Evolutionary conservation across 2,329 filamentous ascomycete genomes (phyloP).

Genomic region (Juglanconis oblonga): DNA sequence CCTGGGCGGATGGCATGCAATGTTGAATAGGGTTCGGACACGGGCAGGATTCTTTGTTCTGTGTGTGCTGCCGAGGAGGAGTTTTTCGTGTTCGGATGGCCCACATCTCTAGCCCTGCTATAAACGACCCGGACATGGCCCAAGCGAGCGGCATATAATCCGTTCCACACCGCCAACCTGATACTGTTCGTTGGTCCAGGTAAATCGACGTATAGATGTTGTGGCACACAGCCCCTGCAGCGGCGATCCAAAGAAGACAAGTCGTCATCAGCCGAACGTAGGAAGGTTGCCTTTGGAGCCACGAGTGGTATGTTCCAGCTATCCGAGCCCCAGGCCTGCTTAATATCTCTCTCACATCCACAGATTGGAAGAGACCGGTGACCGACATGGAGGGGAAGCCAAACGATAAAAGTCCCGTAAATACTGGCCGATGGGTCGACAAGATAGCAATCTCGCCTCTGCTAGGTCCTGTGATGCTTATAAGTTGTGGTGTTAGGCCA

Average conservation of each 20-base stretch:
- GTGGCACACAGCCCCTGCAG: neutral
- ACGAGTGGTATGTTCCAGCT: neutral
- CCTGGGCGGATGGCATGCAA: too few species aligned
- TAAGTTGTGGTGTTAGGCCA: neutral
- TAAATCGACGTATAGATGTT: conserved; percentile 5
- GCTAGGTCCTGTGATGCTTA: neutral
- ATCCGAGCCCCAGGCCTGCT: neutral
- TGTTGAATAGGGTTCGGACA: neutral
- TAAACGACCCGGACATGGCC: neutral
- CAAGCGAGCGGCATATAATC: conserved; percentile 4
- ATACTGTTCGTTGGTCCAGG: neutral
- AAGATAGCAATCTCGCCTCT: neutral
- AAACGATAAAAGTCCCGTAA: neutral
- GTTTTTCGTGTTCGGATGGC: neutral
- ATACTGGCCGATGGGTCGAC: neutral
- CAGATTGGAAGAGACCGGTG: neutral
- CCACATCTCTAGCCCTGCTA: neutral
- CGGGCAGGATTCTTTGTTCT: neutral
- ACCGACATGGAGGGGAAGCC: neutral
- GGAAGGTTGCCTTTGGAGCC: neutral
- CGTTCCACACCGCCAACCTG: neutral
- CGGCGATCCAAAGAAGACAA: neutral
- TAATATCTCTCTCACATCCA: neutral
- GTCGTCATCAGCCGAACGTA: neutral
- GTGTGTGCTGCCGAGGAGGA: neutral